A percentile compares a stretch with the other conserved stretches of the same genome.
Conservation (phyloP, 805 yeast species). For the Kuraishia floccosa region DNA sequence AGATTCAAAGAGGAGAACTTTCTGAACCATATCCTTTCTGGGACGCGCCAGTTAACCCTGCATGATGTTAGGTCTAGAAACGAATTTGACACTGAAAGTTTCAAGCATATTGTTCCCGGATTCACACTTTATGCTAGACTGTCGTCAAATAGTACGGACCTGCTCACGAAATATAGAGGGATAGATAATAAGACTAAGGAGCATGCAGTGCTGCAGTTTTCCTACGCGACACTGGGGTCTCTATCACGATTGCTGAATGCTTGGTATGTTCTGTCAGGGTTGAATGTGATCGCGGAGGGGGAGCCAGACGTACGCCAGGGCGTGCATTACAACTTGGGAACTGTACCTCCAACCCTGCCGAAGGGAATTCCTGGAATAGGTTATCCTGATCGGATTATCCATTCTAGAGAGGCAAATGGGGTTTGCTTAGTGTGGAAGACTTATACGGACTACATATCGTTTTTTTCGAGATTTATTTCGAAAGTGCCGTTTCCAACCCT, state of each 20-base stretch:
- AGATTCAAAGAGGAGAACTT: neutral
- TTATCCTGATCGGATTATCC: neutral
- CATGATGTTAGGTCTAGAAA: neutral
- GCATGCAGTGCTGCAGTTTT: conserved; percentile 5
- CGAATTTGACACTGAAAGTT: neutral
- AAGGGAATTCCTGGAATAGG: conserved; percentile 1
- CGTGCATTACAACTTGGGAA: neutral
- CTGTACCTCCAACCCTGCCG: neutral
- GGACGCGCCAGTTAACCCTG: neutral
- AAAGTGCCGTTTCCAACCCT: too few species aligned
- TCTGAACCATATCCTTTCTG: neutral
- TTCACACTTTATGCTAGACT: neutral
- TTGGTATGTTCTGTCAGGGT: conserved; percentile 5
- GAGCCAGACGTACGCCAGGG: neutral
- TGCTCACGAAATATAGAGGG: neutral
- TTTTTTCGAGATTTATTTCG: neutral
- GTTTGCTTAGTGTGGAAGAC: conserved; percentile 1
- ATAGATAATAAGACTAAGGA: conserved; percentile 5
- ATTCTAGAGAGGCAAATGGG: conserved; percentile 1
- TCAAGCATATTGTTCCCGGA: conserved; percentile 1
- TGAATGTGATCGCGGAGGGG: neutral
- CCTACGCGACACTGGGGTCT: conserved; percentile 6
- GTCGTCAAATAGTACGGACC: neutral
- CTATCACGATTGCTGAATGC: conserved; percentile 6
- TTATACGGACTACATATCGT: conserved; percentile 2